These are phyloP conservation scores for Eucalyptus viminalis DNA, from an alignment of 345 rosid species.

Conservation along the genomic window DNA sequence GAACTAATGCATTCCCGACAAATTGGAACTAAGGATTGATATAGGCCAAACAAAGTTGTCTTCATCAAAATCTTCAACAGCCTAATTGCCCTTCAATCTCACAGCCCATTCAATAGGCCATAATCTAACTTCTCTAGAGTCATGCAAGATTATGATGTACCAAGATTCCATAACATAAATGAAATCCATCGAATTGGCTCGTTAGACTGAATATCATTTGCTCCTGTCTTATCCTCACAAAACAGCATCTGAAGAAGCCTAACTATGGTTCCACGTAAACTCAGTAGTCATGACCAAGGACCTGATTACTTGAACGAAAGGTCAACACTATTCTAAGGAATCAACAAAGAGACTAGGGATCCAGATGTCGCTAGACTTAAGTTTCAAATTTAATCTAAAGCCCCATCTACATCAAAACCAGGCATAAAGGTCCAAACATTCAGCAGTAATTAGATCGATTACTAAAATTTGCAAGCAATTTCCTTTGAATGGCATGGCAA, in stretches of 20 bases:
- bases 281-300: neutral
- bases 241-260: neutral
- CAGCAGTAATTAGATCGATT: neutral
- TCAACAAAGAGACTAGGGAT: neutral
- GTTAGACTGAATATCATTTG: neutral
- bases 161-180: neutral
- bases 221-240: neutral
- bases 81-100: neutral
- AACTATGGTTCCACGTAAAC: neutral
- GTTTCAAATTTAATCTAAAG: neutral
- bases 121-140: neutral
- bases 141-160: neutral
- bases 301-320: neutral
- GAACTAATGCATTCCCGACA: neutral
- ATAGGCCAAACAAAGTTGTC: neutral
- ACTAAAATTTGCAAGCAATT: neutral
- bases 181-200: neutral
- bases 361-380: neutral
- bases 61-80: neutral
- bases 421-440: neutral
- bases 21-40: neutral
- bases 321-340: neutral
- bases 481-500: neutral
- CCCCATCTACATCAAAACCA: neutral
- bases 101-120: neutral